Conservation (phyloP, 139 green algal genomes). For the Chlamydomonas sp. region DNA sequence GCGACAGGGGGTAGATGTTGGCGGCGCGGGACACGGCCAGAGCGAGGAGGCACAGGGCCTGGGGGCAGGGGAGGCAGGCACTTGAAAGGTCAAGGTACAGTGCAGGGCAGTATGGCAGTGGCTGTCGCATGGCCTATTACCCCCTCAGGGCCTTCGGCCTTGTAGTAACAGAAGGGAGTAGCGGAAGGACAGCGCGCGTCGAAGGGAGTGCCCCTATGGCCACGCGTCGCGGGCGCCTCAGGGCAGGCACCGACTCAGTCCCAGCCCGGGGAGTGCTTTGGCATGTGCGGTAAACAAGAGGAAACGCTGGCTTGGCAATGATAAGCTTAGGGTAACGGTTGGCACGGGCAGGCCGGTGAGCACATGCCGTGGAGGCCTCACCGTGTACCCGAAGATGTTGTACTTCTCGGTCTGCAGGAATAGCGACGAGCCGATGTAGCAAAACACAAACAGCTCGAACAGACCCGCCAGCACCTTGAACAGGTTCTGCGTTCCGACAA, state of each 20-base stretch:
- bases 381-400: slow-evolving; percentile 48
- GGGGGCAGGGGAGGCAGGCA: background rate
- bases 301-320: too few relatives aligned
- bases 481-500: slow-evolving; percentile 38
- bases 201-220: too few relatives aligned
- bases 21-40: slow-evolving; percentile 58
- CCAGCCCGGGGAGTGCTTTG: too few relatives aligned
- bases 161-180: background rate
- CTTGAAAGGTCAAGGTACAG: background rate
- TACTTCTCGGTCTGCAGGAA: slow-evolving; percentile 54
- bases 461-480: slow-evolving; percentile 68
- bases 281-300: too few relatives aligned
- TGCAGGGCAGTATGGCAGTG: background rate
- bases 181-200: too few relatives aligned
- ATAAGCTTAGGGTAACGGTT: too few relatives aligned
- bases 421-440: slow-evolving; percentile 74
- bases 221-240: too few relatives aligned
- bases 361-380: slow-evolving; percentile 3
- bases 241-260: background rate
- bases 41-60: slow-evolving; percentile 56
- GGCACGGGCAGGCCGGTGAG: background rate
- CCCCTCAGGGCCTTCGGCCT: background rate
- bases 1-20: slow-evolving; percentile 58
- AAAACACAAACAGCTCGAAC: slow-evolving; percentile 86
- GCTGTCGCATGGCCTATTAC: background rate